These are phyloP conservation scores for Nyctanthes arbortristis DNA, from an alignment of 257 asterid genomes.

Conservation along the genomic window DNA sequence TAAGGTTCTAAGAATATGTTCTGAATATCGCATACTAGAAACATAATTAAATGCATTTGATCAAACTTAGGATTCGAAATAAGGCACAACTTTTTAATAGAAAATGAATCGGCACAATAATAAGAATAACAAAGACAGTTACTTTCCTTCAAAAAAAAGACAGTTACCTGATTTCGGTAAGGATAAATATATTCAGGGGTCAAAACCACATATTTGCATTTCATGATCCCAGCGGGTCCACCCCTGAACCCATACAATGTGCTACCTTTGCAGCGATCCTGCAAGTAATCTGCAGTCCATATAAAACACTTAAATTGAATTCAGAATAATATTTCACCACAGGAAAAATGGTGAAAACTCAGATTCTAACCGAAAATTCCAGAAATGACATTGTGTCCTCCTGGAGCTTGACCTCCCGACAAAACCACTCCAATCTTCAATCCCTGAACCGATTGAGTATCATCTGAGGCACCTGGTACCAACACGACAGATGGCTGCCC, in stretches of 20 bases:
- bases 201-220: conserved; percentile 59
- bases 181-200: conserved; percentile 63
- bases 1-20: not conserved
- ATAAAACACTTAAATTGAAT: conserved; percentile 1
- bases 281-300: conserved; percentile 55
- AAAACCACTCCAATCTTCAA: conserved; percentile 79
- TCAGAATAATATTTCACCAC: not conserved
- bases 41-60: not conserved
- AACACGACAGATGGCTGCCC: conserved; percentile 67
- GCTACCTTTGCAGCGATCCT: conserved; percentile 74
- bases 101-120: not conserved
- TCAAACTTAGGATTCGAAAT: not conserved
- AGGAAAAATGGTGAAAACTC: not conserved
- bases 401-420: conserved; percentile 90
- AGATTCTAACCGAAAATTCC: conserved; percentile 58
- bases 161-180: conserved; percentile 64
- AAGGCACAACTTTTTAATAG: not conserved
- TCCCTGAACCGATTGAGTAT: conserved; percentile 22
- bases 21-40: not conserved
- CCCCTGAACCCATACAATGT: conserved; percentile 75
- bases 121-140: not conserved
- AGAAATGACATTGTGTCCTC: conserved; percentile 80
- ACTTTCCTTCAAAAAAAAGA: not conserved
- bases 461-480: conserved; percentile 50
- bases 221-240: conserved; percentile 85